phyloP scores from a whole-genome alignment of 768 basidiomycete species.

The Naematelia encephala region DNA sequence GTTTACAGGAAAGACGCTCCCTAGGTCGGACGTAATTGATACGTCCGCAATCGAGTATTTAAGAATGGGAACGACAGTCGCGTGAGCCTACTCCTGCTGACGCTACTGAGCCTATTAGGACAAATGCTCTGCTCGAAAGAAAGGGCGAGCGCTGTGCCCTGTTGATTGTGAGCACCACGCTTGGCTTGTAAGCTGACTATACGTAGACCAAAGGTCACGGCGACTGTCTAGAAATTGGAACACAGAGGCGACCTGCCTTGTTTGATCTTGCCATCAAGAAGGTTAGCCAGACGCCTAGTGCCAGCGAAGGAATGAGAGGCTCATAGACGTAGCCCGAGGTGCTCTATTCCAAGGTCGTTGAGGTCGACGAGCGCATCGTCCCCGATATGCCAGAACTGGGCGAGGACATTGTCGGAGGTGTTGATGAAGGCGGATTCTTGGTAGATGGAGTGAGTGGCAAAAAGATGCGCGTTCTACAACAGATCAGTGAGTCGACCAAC shows the following conservation, averaged over 20 bases:
- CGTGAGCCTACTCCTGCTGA: not conserved
- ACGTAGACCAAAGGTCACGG: constrained; percentile 54
- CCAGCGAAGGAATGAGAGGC: not conserved
- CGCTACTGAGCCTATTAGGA: constrained; percentile 57
- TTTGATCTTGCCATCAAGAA: constrained; percentile 70
- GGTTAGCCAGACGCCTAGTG: not conserved
- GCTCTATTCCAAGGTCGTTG: constrained; percentile 69
- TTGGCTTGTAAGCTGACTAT: not conserved
- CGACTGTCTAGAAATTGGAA: constrained; percentile 87
- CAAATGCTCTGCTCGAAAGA: constrained; percentile 92
- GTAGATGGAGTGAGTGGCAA: constrained; percentile 82
- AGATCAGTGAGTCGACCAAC: constrained; percentile 59
- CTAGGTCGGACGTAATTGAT: constrained; percentile 61
- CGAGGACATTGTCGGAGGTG: constrained; percentile 55
- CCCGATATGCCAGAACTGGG: constrained; percentile 63
- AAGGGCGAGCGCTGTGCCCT: constrained; percentile 90
- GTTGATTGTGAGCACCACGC: constrained; percentile 56
- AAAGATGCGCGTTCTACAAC: constrained; percentile 75
- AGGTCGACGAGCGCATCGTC: constrained; percentile 85
- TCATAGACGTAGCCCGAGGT: constrained; percentile 51
- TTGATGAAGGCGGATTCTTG: constrained; percentile 54
- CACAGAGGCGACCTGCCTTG: constrained; percentile 88
- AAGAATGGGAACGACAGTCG: constrained; percentile 32
- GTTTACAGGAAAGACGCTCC: constrained; percentile 66
- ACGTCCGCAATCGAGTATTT: constrained; percentile 45